Evolutionary conservation across 306 rosid species (phyloP).

Genomic region (Parietaria judaica): DNA sequence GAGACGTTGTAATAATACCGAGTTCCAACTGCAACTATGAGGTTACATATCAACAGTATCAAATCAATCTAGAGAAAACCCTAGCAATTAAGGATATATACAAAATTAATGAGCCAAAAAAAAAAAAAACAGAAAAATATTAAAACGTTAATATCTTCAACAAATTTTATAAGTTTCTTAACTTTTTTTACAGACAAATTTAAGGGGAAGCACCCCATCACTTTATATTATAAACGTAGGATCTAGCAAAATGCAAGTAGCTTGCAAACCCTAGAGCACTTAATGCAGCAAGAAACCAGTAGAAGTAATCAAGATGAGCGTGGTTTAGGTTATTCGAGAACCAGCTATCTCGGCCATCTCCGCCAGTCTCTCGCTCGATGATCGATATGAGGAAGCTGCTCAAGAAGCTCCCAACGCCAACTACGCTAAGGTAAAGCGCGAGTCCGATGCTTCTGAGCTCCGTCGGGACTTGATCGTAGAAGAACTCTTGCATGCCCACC

Average conservation of each 20-base stretch:
- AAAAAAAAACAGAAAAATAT: no score
- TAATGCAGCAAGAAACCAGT: constrained; percentile 44
- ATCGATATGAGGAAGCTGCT: constrained; percentile 42
- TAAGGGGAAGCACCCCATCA: no score
- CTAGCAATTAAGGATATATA: no score
- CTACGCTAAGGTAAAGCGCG: constrained; percentile 39
- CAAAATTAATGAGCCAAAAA: no score
- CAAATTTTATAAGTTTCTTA: no score
- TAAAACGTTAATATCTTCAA: no score
- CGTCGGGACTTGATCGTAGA: constrained; percentile 52
- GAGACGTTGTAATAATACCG: no score
- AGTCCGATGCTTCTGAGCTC: constrained; percentile 57
- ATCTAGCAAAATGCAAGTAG: constrained; percentile 18
- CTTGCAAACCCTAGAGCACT: constrained; percentile 24
- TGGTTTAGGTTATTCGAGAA: constrained; percentile 39
- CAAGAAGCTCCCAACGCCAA: constrained; percentile 49
- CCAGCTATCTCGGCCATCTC: constrained; percentile 34
- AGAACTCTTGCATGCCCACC: constrained; percentile 65
- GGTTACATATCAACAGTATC: no score
- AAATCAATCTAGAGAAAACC: no score
- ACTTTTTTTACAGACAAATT: no score
- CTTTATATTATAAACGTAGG: constrained; percentile 21
- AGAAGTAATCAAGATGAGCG: constrained; percentile 60
- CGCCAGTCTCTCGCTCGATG: constrained; percentile 27
- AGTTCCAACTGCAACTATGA: no score